phyloP scores from a whole-genome alignment of 2,329 filamentous ascomycete genomes.

The Eutypa lata region DNA sequence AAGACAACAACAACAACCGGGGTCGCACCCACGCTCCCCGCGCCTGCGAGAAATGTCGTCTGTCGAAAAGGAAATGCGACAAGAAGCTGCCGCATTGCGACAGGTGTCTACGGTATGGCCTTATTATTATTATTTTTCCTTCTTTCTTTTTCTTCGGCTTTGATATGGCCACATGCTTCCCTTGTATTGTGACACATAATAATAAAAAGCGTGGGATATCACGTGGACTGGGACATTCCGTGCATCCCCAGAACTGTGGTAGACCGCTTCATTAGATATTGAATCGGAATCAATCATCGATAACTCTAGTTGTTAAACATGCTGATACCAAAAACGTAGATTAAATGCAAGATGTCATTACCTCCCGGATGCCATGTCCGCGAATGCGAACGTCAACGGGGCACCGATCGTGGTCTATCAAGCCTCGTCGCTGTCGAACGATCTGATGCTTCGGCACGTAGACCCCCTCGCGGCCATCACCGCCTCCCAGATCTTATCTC shows the following conservation, averaged over 20 bases:
- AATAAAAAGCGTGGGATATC: too few species aligned
- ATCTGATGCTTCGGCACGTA: constrained; percentile 22
- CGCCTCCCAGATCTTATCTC: constrained; percentile 35
- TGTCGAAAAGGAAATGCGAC: constrained; percentile 31
- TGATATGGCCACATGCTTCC: too few species aligned
- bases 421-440: constrained; percentile 23
- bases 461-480: constrained; percentile 33
- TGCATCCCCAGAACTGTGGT: too few species aligned
- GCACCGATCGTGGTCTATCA: constrained; percentile 27
- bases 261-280: too few species aligned
- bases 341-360: constrained; percentile 32
- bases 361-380: constrained; percentile 22
- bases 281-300: too few species aligned
- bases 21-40: constrained; percentile 18
- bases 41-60: constrained; percentile 31
- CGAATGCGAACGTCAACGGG: constrained; percentile 18
- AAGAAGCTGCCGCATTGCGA: constrained; percentile 31
- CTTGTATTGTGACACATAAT: too few species aligned
- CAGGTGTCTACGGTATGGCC: constrained; percentile 27
- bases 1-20: background rate
- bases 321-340: constrained; percentile 9
- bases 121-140: background rate
- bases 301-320: background rate
- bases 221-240: too few species aligned
- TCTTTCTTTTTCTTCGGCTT: too few species aligned